phyloP scores from a whole-genome alignment of 805 yeast genomes.

The Barnettozyma wickerhamii region DNA sequence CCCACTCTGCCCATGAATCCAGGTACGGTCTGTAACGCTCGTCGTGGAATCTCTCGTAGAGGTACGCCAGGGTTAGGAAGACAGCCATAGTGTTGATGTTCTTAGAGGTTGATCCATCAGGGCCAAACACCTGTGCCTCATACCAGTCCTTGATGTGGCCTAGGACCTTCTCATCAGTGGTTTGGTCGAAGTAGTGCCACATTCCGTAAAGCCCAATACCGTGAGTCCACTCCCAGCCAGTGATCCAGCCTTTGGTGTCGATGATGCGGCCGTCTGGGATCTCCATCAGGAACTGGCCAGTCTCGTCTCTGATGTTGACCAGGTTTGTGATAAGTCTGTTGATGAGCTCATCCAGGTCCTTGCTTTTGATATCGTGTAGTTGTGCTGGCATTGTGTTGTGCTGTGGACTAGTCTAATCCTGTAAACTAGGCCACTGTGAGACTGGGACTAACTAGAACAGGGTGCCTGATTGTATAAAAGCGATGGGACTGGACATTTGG shows the following conservation, averaged over 20 bases:
- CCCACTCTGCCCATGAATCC: slow-evolving; percentile 15
- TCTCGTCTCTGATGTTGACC: slow-evolving; percentile 11
- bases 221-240: slow-evolving; percentile 18
- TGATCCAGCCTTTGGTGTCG: slow-evolving; percentile 15
- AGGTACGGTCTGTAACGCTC: slow-evolving; percentile 8
- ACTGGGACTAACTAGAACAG: too few species aligned
- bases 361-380: slow-evolving; percentile 6
- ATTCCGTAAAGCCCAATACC: slow-evolving; percentile 15
- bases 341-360: slow-evolving; percentile 8
- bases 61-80: slow-evolving; percentile 9
- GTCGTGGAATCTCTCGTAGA: slow-evolving; percentile 8
- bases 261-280: slow-evolving; percentile 15
- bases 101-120: slow-evolving; percentile 13
- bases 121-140: slow-evolving; percentile 13
- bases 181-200: slow-evolving; percentile 13
- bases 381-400: slow-evolving; percentile 10
- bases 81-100: slow-evolving; percentile 14
- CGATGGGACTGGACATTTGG: too few species aligned
- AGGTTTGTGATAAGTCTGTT: slow-evolving; percentile 9
- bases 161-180: slow-evolving; percentile 4
- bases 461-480: too few species aligned
- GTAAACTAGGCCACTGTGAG: too few species aligned
- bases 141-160: slow-evolving; percentile 9
- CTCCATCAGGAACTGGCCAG: slow-evolving; percentile 11
- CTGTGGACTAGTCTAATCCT: too few species aligned